Evolutionary conservation across 1,139 yeast species (phyloP), one percentile per base, ranked within the genome.

Genomic region (Magnusiomyces suaveolens): DNA sequence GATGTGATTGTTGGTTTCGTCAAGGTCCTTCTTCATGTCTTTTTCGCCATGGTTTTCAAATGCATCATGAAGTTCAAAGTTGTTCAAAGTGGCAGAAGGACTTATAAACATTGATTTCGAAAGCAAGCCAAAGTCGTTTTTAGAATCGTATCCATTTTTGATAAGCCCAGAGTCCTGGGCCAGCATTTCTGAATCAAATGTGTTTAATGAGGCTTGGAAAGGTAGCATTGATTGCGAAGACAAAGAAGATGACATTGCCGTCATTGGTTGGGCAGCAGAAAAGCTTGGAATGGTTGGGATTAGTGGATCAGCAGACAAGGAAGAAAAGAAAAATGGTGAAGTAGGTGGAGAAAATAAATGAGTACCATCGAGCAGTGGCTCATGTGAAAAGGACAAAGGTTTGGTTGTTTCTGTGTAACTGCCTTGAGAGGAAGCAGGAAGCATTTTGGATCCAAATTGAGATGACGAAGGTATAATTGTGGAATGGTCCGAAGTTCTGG

Each of bases 261-360:
- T n/a, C n/a, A n/a, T n/a, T n/a, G n/a, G n/a, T n/a, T n/a, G 12
- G 36, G 12, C 36, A 29, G 12, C 12, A 29, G 12, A n/a, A n/a
- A 18, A 38, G n/a, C 18, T 6, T 4, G 18, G 6, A 38, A 38
- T 4, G 4, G 18, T 18, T 10, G 43, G 20, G 18, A 38, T 16
- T 18, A 38, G 16, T n/a, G 43, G 43, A 38, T 38, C 43, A 14
- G 10, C 18, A 14, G 18, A 8, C 6, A 38, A 18, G 18, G 18
- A 10, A 16, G 18, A 10, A 18, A 38, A n/a, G 20, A 38, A 38
- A n/a, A 25, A 16, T 2, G 47, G 47, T 2, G 47, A 44, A 3
- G 47, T 10, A 10, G 47, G 47, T 44, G 47, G 47, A 21, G 47
- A 44, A 25, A 44, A 44, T 23, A 44, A 24, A 25, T 24, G 47